phyloP scores from a whole-genome alignment of 2,329 filamentous ascomycete species.

The Trichoderma gracile region DNA sequence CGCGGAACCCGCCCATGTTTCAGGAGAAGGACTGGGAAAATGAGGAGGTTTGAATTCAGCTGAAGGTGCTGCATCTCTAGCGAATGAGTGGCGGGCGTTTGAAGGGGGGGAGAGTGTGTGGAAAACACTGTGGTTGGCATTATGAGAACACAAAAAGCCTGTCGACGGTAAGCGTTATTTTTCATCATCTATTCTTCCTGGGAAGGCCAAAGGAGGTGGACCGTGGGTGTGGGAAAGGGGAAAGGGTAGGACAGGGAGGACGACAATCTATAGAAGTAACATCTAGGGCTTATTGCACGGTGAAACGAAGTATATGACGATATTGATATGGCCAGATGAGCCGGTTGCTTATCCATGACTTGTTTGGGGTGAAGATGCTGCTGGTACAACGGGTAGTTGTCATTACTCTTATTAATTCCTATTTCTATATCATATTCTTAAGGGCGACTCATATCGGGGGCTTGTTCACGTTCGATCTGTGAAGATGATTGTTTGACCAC shows the following conservation, averaged over 20 bases:
- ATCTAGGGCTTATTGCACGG: conserved; percentile 24
- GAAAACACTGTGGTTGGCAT: conserved; percentile 5
- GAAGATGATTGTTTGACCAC: too few relatives aligned
- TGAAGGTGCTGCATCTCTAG: neutral
- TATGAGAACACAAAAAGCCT: neutral
- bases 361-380: neutral
- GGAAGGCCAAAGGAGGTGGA: neutral
- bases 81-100: neutral
- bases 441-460: too few relatives aligned
- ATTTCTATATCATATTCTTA: neutral
- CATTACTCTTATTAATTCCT: neutral
- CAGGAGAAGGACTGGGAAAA: conserved; percentile 67
- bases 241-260: neutral
- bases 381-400: neutral
- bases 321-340: conserved; percentile 4
- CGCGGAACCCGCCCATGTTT: conserved; percentile 58
- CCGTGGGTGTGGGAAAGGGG: too few relatives aligned
- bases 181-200: neutral
- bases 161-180: neutral
- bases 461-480: too few relatives aligned
- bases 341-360: conserved; percentile 7
- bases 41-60: conserved; percentile 52
- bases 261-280: conserved; percentile 20
- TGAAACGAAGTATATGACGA: conserved; percentile 21
- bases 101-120: neutral